phyloP scores from a whole-genome alignment of 2,329 filamentous ascomycete genomes.

The Xylaria sp. region DNA sequence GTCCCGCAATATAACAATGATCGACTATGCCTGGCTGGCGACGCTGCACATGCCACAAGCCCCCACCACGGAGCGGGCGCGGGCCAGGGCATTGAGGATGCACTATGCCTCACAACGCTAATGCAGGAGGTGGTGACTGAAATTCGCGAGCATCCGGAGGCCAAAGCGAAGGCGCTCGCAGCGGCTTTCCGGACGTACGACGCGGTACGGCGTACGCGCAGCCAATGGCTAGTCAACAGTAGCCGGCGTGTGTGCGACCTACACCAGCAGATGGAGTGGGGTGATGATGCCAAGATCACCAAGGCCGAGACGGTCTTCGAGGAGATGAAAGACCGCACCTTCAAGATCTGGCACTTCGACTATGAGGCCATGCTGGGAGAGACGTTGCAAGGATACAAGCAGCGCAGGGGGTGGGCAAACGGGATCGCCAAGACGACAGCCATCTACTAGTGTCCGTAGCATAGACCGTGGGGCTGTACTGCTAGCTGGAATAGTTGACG shows the following conservation, averaged over 20 bases:
- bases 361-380: constrained; percentile 37
- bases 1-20: constrained; percentile 36
- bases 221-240: constrained; percentile 43
- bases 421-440: constrained; percentile 16
- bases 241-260: constrained; percentile 40
- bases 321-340: constrained; percentile 39
- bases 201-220: constrained; percentile 33
- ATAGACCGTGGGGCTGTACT: background rate
- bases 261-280: constrained; percentile 37
- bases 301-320: constrained; percentile 41
- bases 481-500: no score
- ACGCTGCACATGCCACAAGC: constrained; percentile 42
- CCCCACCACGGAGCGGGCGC: constrained; percentile 43
- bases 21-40: constrained; percentile 39
- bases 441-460: constrained; percentile 7
- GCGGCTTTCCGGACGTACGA: constrained; percentile 38
- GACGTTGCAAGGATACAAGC: constrained; percentile 37
- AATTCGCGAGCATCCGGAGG: constrained; percentile 9
- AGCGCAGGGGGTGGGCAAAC: constrained; percentile 25
- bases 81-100: constrained; percentile 52
- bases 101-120: constrained; percentile 56
- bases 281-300: constrained; percentile 33
- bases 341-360: constrained; percentile 43
- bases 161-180: constrained; percentile 28
- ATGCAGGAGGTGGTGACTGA: constrained; percentile 49